phyloP scores from a whole-genome alignment of 148 eudicot species.

The Nyssa sinensis region DNA sequence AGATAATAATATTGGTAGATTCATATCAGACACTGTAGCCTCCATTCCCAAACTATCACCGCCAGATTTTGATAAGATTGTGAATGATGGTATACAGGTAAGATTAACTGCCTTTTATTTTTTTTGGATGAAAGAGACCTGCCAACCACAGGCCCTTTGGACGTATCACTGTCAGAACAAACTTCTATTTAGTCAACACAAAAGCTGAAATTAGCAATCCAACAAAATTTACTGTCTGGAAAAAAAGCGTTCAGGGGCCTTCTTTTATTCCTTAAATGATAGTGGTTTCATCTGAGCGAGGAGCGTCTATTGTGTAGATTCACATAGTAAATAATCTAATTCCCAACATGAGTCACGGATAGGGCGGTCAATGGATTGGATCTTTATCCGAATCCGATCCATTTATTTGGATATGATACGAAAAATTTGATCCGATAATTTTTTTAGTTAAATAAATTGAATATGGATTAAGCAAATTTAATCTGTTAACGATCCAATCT shows the following conservation, averaged over 20 bases:
- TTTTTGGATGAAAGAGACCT: too few relatives aligned
- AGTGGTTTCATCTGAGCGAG: too few relatives aligned
- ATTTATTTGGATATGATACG: too few relatives aligned
- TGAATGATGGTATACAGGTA: conserved; percentile 82
- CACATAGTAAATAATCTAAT: background rate
- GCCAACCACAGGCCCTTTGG: too few relatives aligned
- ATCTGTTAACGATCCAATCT: too few relatives aligned
- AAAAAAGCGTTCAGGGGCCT: background rate
- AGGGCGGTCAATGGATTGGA: too few relatives aligned
- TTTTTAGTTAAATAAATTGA: too few relatives aligned
- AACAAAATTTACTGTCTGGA: too few relatives aligned
- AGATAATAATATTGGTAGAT: conserved; percentile 79
- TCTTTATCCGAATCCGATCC: too few relatives aligned
- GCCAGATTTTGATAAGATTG: conserved; percentile 74
- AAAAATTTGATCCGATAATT: background rate
- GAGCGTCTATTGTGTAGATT: background rate
- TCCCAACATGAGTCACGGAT: background rate
- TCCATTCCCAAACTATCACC: conserved; percentile 77
- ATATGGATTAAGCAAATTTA: too few relatives aligned
- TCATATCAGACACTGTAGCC: conserved; percentile 70
- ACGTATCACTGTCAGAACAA: too few relatives aligned
- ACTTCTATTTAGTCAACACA: too few relatives aligned
- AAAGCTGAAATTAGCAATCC: background rate
- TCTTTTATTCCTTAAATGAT: background rate
- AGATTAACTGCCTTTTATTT: background rate